Percentiles rank a stretch among this genome's conserved stretches.
Evolutionary conservation across 352 stramenopile species (phyloP).

Genomic region (Phytophthora macrochlamydospora): DNA sequence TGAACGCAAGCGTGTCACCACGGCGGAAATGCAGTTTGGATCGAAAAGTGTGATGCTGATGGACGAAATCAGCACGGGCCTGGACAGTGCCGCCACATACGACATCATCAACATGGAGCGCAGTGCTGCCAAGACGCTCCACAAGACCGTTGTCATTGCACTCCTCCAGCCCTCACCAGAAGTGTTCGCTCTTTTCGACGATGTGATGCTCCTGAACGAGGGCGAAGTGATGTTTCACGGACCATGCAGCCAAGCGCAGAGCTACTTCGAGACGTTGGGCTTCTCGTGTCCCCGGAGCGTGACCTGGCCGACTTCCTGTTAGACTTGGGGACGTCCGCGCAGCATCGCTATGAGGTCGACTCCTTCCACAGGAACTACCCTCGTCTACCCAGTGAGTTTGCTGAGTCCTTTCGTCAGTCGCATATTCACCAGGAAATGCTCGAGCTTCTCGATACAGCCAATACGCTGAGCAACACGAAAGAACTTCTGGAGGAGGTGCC

Average conservation of each 20-base stretch:
- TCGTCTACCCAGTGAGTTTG: constrained; percentile 38
- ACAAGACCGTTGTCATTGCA: constrained; percentile 43
- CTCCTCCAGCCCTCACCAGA: constrained; percentile 32
- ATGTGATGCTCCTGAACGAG: constrained; percentile 11
- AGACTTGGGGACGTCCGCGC: constrained; percentile 38
- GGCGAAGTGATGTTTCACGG: constrained; percentile 30
- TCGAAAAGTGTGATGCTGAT: constrained; percentile 56
- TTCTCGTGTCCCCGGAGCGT: constrained; percentile 39
- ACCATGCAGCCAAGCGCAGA: constrained; percentile 53
- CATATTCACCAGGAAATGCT: neutral
- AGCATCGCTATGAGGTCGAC: constrained; percentile 18
- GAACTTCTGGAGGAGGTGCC: constrained; percentile 29
- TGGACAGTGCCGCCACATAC: constrained; percentile 3
- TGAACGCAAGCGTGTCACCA: constrained; percentile 66
- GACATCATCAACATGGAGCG: constrained; percentile 5
- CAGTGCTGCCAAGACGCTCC: constrained; percentile 19
- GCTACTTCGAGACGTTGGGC: constrained; percentile 75
- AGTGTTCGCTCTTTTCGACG: constrained; percentile 26
- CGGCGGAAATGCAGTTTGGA: constrained; percentile 31
- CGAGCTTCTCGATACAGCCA: neutral
- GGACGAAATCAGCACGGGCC: constrained; percentile 55
- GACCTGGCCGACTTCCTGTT: constrained; percentile 44
- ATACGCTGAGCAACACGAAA: constrained; percentile 9
- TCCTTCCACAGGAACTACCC: constrained; percentile 17
- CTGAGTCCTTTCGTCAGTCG: constrained; percentile 25